A percentile compares a stretch with the other conserved stretches of the same genome.
Conservation (phyloP, 371 early-diverging fungal genomes). For the Mucor plumbeus region DNA sequence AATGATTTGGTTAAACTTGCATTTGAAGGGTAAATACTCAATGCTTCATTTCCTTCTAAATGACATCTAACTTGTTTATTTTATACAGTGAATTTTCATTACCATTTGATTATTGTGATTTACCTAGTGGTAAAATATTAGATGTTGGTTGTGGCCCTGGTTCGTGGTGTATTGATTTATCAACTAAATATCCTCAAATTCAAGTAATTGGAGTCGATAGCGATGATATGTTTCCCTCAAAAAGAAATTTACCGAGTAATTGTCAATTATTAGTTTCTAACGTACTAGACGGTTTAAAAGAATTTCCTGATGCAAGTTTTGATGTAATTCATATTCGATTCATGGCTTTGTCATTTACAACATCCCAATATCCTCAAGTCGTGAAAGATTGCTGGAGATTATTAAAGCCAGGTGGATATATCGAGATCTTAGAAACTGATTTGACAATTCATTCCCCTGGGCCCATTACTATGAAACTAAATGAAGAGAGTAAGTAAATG, state of each 20-base stretch:
- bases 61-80: background rate
- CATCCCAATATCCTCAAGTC: conserved; percentile 29
- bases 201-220: conserved; percentile 43
- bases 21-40: conserved; percentile 39
- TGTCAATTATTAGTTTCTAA: conserved; percentile 34
- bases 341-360: conserved; percentile 35
- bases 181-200: conserved; percentile 32
- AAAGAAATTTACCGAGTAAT: conserved; percentile 31
- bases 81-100: conserved; percentile 32
- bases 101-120: conserved; percentile 32
- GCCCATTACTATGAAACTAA: conserved; percentile 31
- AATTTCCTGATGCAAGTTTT: conserved; percentile 32
- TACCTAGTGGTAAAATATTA: conserved; percentile 23
- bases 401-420: conserved; percentile 35
- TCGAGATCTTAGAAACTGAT: conserved; percentile 41
- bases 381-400: conserved; percentile 40
- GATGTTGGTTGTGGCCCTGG: conserved; percentile 48
- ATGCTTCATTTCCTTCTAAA: background rate
- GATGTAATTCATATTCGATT: conserved; percentile 41
- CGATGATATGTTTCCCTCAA: conserved; percentile 38
- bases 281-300: conserved; percentile 29
- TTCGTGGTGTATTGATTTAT: conserved; percentile 43
- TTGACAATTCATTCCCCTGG: conserved; percentile 38
- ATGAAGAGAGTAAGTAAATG: conserved; percentile 33
- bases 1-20: conserved; percentile 45